Conservation (phyloP, 2,329 filamentous ascomycete species). For the Colletotrichum kahawae region DNA sequence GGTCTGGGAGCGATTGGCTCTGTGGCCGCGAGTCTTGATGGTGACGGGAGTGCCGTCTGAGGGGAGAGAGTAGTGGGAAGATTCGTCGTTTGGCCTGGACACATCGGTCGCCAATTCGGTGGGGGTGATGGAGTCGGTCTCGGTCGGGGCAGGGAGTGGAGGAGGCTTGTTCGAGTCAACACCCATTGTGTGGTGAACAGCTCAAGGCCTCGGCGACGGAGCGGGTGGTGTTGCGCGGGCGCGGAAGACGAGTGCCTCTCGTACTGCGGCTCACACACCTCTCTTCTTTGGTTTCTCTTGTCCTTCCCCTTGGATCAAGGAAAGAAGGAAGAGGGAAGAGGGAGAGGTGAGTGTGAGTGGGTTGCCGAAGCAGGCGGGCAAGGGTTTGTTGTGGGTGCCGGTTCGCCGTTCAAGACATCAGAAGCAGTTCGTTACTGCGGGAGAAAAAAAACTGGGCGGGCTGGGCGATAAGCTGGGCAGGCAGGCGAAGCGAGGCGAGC, state of each 20-base stretch:
- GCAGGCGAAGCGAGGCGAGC: slow-evolving; percentile 1
- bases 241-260: slow-evolving; percentile 17
- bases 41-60: slow-evolving; percentile 92
- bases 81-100: slow-evolving; percentile 71
- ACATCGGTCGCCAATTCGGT: slow-evolving; percentile 72
- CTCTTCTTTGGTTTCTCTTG: slow-evolving; percentile 5
- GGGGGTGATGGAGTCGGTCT: slow-evolving; percentile 69
- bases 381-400: slow-evolving; percentile 21
- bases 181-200: slow-evolving; percentile 52
- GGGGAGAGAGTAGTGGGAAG: slow-evolving; percentile 79
- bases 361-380: slow-evolving; percentile 19
- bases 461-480: slow-evolving; percentile 14
- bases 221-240: slow-evolving; percentile 8
- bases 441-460: slow-evolving; percentile 16
- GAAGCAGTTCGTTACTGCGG: slow-evolving; percentile 19
- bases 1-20: slow-evolving; percentile 74
- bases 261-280: slow-evolving; percentile 21
- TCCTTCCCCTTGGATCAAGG: slow-evolving; percentile 15
- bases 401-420: slow-evolving; percentile 20
- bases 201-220: slow-evolving; percentile 16
- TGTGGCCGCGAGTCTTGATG: slow-evolving; percentile 77
- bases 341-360: slow-evolving; percentile 13
- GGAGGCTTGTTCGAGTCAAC: slow-evolving; percentile 61
- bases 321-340: slow-evolving; percentile 10
- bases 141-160: slow-evolving; percentile 80